Percentiles rank a stretch among this genome's conserved stretches.
phyloP scores from a whole-genome alignment of 805 yeast species.

The Groenewaldozyma salmanticensis region DNA sequence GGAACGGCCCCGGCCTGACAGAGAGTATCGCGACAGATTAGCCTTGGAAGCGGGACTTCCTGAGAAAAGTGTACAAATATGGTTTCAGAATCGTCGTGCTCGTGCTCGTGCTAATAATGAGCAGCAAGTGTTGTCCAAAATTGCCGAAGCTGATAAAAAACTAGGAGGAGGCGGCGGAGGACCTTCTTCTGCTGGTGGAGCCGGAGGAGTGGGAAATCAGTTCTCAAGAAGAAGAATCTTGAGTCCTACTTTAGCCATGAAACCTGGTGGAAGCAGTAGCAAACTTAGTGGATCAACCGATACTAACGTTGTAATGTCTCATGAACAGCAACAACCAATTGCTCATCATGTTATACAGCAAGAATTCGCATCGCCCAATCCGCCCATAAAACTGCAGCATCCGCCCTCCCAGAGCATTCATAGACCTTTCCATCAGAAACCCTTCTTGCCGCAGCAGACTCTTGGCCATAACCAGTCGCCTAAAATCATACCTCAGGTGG shows the following conservation, averaged over 20 bases:
- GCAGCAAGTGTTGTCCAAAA: conserved; percentile 7
- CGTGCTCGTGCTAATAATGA: conserved; percentile 34
- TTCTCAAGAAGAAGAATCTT: neutral
- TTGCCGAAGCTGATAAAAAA: conserved; percentile 4
- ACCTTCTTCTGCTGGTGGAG: too few relatives aligned
- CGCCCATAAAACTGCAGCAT: neutral
- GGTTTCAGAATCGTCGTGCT: conserved; percentile 84
- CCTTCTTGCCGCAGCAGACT: neutral
- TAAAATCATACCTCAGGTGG: conserved; percentile 9
- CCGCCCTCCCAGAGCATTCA: neutral
- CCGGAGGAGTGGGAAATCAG: neutral
- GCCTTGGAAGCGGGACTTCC: conserved; percentile 67
- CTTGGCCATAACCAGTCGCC: neutral
- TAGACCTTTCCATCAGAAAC: neutral
- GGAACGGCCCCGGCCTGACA: conserved; percentile 64
- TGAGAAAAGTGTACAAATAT: conserved; percentile 78
- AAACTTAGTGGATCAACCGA: neutral
- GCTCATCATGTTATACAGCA: neutral
- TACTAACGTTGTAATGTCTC: neutral
- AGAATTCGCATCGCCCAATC: neutral
- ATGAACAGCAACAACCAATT: neutral
- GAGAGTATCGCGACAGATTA: conserved; percentile 58
- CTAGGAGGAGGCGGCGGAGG: too few relatives aligned
- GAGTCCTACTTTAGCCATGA: neutral
- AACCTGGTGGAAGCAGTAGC: too few relatives aligned